Evolutionary conservation across 352 stramenopile species (phyloP).

Genomic region (Pelagophyceae sp.): DNA sequence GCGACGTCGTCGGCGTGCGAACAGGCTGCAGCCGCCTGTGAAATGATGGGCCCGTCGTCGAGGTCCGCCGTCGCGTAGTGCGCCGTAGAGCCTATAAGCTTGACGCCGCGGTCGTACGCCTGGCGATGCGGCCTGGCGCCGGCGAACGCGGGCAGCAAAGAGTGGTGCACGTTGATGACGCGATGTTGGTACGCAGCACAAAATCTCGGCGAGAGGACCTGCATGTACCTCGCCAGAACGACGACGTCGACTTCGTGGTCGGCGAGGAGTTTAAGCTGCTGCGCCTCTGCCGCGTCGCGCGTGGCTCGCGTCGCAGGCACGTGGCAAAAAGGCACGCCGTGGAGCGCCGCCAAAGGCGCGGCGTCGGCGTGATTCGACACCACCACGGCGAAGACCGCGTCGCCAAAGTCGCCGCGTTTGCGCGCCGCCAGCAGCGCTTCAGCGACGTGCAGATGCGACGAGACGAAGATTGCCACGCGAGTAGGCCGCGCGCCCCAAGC

Average conservation of each 20-base stretch:
- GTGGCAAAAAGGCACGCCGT: neutral
- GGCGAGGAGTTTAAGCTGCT: slow-evolving; percentile 48
- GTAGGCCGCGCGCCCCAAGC: too few relatives aligned
- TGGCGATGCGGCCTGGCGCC: slow-evolving; percentile 51
- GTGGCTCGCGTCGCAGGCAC: neutral
- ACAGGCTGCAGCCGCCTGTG: slow-evolving; percentile 41
- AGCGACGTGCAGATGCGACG: neutral
- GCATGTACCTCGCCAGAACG: slow-evolving; percentile 63
- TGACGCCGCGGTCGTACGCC: slow-evolving; percentile 57
- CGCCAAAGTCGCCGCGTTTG: neutral
- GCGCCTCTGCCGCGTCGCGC: neutral
- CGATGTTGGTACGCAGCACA: slow-evolving; percentile 42
- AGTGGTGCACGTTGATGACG: slow-evolving; percentile 68
- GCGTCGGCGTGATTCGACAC: neutral
- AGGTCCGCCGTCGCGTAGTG: slow-evolving; percentile 59
- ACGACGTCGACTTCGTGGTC: slow-evolving; percentile 51
- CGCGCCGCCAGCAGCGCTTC: neutral
- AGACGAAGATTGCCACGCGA: neutral
- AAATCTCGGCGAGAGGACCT: slow-evolving; percentile 52
- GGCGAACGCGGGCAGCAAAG: slow-evolving; percentile 58
- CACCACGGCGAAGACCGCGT: neutral
- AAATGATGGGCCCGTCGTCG: slow-evolving; percentile 61
- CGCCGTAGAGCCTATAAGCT: slow-evolving; percentile 60
- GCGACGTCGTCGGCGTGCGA: slow-evolving; percentile 52
- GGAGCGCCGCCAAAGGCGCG: neutral